Base-by-base conservation (phyloP, 78 protist genomes). In the Cavenderia fasciculata region DNA sequence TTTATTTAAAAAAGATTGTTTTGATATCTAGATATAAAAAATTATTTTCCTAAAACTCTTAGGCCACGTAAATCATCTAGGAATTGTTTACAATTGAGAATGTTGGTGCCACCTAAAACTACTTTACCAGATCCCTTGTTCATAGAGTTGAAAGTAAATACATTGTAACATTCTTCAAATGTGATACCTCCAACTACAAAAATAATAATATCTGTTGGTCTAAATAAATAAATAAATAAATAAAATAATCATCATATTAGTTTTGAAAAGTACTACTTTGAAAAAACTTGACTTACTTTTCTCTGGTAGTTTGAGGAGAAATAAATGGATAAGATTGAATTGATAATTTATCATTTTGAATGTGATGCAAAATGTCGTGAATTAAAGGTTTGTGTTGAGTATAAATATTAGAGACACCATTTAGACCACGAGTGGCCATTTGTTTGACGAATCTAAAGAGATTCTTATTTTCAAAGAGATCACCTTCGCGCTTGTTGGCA, bases 161-260 rank as follows among this genome's bases (percentile, higher is more conserved):
- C 96, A 10, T 8, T 16, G 33, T 33, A 25, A 1, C 98, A 97
- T 69, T 97, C 99, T 78, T 98, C 99, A 87, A 74, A 97, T 1
- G 99, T 97, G 21, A 54, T 84, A 41, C 99, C 99, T 5, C 98
- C 99, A 49, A 87, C 94, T n/a, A 95, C 25, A 38, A 97, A 94
- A 31, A 96, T 72, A 36, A 97, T 96, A 25, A 97, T 54, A 41
- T 97, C 97, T 18, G 36, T 31, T 25, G 94, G 87, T 63, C 87
- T 68, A n/a, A n/a, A n/a, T n/a, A n/a, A n/a, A n/a, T n/a, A n/a
- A n/a, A n/a, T n/a, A n/a, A n/a, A n/a, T n/a, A n/a, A n/a, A n/a
- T n/a, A n/a, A n/a, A n/a, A n/a, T n/a, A n/a, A n/a, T n/a, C n/a
- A n/a, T n/a, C n/a, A 65, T 6, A 23, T 40, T 3, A 2, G 34